Evolutionary conservation across 768 basidiomycete genomes (phyloP).

Genomic region (Phanerodontia chrysosporium): DNA sequence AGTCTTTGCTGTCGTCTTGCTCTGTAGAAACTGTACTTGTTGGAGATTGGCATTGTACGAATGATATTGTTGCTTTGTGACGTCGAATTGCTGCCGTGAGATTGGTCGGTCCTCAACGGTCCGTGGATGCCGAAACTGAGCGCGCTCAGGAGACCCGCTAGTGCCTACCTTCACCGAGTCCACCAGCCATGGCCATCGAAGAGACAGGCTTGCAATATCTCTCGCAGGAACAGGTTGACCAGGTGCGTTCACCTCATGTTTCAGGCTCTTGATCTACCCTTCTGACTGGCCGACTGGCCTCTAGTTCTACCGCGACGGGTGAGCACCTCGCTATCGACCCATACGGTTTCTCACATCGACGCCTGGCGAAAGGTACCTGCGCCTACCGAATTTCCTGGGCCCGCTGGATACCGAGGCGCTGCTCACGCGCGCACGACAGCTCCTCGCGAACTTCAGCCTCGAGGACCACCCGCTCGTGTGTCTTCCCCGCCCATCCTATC

Average conservation of each 20-base stretch:
- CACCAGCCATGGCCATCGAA: neutral
- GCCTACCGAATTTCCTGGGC: slow-evolving; percentile 70
- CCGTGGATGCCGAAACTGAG: neutral
- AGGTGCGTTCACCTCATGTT: slow-evolving; percentile 35
- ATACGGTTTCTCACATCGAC: neutral
- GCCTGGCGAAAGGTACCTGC: slow-evolving; percentile 56
- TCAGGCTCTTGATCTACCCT: neutral
- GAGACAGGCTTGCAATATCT: slow-evolving; percentile 40
- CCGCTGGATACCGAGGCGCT: slow-evolving; percentile 56
- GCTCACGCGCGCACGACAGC: slow-evolving; percentile 62
- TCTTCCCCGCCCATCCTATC: neutral
- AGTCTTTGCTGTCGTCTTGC: neutral
- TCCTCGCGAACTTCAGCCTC: slow-evolving; percentile 75
- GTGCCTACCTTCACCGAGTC: neutral
- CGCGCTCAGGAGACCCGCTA: neutral
- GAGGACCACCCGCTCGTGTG: slow-evolving; percentile 78
- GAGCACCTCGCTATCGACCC: slow-evolving; percentile 13
- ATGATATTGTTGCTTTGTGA: neutral
- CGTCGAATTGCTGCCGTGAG: neutral
- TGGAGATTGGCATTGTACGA: neutral
- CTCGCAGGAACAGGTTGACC: slow-evolving; percentile 51
- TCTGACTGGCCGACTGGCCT: neutral
- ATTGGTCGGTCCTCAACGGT: neutral
- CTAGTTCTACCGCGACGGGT: slow-evolving; percentile 62
- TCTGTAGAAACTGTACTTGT: neutral